phyloP scores from a whole-genome alignment of 805 yeast species.

The Saccharomycopsis javanensis region DNA sequence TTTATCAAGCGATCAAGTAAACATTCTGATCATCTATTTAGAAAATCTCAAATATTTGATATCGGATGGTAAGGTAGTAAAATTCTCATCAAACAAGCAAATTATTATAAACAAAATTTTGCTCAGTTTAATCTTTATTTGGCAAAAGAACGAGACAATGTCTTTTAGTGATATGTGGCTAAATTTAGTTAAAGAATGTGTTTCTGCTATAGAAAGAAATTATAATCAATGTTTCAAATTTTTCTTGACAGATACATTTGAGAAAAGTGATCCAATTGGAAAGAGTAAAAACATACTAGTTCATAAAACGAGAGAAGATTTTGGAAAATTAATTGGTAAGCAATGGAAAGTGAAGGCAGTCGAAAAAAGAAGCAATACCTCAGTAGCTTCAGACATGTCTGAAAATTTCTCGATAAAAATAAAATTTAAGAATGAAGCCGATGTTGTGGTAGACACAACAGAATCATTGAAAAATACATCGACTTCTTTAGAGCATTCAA shows the following conservation, averaged over 20 bases:
- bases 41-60: constrained; percentile 1
- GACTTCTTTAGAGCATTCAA: background rate
- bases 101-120: constrained; percentile 5
- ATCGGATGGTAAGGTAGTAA: background rate
- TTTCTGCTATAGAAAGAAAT: constrained; percentile 3
- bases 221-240: constrained; percentile 3
- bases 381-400: background rate
- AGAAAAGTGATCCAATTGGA: background rate
- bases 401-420: background rate
- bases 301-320: background rate
- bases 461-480: background rate
- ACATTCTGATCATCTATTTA: background rate
- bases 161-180: background rate
- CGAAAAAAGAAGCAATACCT: background rate
- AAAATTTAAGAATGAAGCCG: background rate
- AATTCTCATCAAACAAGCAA: constrained; percentile 1
- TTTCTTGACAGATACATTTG: constrained; percentile 8
- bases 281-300: constrained; percentile 4
- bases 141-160: constrained; percentile 4
- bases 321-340: constrained; percentile 4
- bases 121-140: constrained; percentile 4
- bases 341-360: constrained; percentile 1
- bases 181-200: background rate
- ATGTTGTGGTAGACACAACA: background rate
- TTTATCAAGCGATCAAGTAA: background rate